Evolutionary conservation across 2,329 filamentous ascomycete species (phyloP).

Genomic region (Tetracladium maxilliforme): DNA sequence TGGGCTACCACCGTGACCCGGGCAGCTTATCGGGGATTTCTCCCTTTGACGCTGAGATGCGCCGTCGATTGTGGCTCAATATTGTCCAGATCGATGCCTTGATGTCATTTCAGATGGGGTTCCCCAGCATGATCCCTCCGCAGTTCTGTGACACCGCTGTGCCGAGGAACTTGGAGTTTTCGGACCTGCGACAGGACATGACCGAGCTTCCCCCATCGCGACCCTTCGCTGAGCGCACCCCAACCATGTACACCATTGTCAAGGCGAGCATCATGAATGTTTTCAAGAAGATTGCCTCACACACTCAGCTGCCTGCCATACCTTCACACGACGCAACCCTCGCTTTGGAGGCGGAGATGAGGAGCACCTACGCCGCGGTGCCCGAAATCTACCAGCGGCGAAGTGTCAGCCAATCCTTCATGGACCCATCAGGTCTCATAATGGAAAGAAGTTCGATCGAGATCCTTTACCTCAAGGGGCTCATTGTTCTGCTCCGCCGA

Average conservation of each 20-base stretch:
- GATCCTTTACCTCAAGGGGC: slow-evolving; percentile 11
- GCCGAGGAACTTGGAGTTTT: slow-evolving; percentile 12
- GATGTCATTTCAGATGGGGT: slow-evolving; percentile 13
- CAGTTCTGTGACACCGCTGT: slow-evolving; percentile 10
- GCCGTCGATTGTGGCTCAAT: slow-evolving; percentile 11
- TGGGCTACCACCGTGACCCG: slow-evolving; percentile 13
- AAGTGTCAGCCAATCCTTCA: slow-evolving; percentile 8
- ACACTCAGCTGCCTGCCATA: slow-evolving; percentile 12
- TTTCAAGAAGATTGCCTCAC: slow-evolving; percentile 12
- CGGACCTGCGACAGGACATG: slow-evolving; percentile 12
- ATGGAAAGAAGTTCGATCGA: slow-evolving; percentile 9
- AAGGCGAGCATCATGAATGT: slow-evolving; percentile 12
- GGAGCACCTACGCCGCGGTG: slow-evolving; percentile 7
- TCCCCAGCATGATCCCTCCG: slow-evolving; percentile 11
- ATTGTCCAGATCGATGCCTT: slow-evolving; percentile 12
- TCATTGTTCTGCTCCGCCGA: slow-evolving; percentile 13
- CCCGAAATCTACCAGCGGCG: slow-evolving; percentile 7
- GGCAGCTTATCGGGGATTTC: slow-evolving; percentile 12
- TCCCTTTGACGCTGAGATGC: slow-evolving; percentile 13
- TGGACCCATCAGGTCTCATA: slow-evolving; percentile 9
- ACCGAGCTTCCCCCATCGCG: slow-evolving; percentile 8
- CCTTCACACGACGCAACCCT: slow-evolving; percentile 8
- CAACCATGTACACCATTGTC: slow-evolving; percentile 15
- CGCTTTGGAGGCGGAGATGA: slow-evolving; percentile 9
- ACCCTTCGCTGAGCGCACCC: slow-evolving; percentile 9